Percentiles rank a stretch among this genome's conserved stretches.
Conservation (phyloP, 2,329 filamentous ascomycete species). For the Fusarium euwallaceae region DNA sequence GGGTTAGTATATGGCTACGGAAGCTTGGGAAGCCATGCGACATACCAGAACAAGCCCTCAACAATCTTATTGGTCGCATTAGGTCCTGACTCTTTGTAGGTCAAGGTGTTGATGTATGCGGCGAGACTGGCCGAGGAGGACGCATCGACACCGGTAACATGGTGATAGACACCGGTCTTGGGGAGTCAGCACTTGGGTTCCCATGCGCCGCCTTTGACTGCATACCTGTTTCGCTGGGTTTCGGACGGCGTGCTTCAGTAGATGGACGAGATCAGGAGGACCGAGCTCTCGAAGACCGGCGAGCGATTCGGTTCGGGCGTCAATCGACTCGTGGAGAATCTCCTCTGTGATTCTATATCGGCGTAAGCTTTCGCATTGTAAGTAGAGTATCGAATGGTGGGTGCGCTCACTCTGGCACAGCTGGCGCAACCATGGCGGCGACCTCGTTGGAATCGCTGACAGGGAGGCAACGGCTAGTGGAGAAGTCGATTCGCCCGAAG, state of each 20-base stretch:
- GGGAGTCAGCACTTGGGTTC: constrained; percentile 37
- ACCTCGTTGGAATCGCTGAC: constrained; percentile 32
- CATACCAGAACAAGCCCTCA: constrained; percentile 93
- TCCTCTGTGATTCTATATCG: constrained; percentile 87
- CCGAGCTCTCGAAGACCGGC: constrained; percentile 90
- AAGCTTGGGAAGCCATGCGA: background rate
- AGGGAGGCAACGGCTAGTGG: constrained; percentile 1
- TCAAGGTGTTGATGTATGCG: constrained; percentile 98
- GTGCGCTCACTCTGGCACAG: constrained; percentile 77
- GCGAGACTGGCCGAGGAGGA: constrained; percentile 97
- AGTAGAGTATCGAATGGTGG: constrained; percentile 16
- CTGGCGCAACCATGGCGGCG: constrained; percentile 77
- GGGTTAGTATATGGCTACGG: constrained; percentile 50
- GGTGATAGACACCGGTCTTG: constrained; percentile 93
- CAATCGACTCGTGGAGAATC: constrained; percentile 89
- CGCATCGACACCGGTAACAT: constrained; percentile 96
- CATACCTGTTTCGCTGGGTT: constrained; percentile 69
- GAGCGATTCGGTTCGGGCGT: constrained; percentile 91
- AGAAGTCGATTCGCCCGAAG: constrained; percentile 9
- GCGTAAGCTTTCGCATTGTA: constrained; percentile 40
- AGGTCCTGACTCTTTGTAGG: constrained; percentile 87
- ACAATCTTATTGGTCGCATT: constrained; percentile 82
- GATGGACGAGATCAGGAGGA: constrained; percentile 94
- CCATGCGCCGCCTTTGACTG: constrained; percentile 24
- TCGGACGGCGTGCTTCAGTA: constrained; percentile 80